Evolutionary conservation across 805 yeast species (phyloP).

Genomic region (Candida sakaeoensis): DNA sequence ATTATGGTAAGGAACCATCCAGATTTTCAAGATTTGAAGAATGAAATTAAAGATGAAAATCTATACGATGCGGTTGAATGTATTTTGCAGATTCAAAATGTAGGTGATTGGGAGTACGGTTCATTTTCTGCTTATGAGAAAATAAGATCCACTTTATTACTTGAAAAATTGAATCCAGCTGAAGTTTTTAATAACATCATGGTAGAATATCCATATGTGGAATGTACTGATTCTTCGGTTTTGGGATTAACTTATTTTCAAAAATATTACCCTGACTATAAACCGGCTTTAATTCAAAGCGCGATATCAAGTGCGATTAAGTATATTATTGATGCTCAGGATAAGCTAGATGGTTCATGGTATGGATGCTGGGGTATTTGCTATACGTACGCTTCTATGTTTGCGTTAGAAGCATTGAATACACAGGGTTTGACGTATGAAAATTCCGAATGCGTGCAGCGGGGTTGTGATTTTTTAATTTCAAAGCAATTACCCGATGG

Average conservation of each 20-base stretch:
- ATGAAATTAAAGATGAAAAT: constrained; percentile 50
- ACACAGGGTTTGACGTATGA: constrained; percentile 62
- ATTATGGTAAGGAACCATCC: constrained; percentile 80
- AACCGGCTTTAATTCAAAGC: constrained; percentile 57
- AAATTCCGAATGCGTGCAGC: constrained; percentile 57
- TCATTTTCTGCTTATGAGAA: constrained; percentile 90
- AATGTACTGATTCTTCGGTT: constrained; percentile 94
- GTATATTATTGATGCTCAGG: constrained; percentile 68
- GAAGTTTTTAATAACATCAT: constrained; percentile 97
- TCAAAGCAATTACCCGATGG: constrained; percentile 80
- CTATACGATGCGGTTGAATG: constrained; percentile 73
- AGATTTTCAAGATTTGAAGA: constrained; percentile 42
- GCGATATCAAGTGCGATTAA: constrained; percentile 72
- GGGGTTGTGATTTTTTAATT: constrained; percentile 83
- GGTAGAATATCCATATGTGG: constrained; percentile 98
- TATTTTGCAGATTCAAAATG: constrained; percentile 71
- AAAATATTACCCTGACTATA: constrained; percentile 58
- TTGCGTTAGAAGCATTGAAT: constrained; percentile 88
- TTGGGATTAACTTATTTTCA: constrained; percentile 81
- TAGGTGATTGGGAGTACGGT: constrained; percentile 76
- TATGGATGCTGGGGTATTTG: constrained; percentile 99
- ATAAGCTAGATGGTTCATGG: constrained; percentile 81
- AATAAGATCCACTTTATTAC: constrained; percentile 71
- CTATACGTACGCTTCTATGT: constrained; percentile 94
- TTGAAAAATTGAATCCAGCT: constrained; percentile 88